Conservation (phyloP, 2,329 filamentous ascomycete genomes). For the Monilinia laxa region DNA sequence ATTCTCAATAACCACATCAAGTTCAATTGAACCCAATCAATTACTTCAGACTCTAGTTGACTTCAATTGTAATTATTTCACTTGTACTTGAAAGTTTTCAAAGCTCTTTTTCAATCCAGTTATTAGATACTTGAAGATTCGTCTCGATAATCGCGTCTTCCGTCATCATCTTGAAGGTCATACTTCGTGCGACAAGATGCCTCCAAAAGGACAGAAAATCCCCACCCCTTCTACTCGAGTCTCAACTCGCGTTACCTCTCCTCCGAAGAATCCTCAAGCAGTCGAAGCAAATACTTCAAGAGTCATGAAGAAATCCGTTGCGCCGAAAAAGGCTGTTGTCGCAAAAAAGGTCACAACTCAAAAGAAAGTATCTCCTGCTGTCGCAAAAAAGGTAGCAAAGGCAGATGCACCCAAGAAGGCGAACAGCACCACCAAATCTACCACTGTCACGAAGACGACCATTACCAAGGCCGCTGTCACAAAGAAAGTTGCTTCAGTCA, state of each 20-base stretch:
- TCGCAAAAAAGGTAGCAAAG: constrained; percentile 19
- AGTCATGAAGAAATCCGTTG: constrained; percentile 11
- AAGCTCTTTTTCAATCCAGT: neutral
- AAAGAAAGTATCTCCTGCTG: constrained; percentile 35
- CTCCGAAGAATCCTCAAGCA: neutral
- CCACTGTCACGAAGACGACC: constrained; percentile 17
- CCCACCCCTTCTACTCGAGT: constrained; percentile 19
- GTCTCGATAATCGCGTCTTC: constrained; percentile 12
- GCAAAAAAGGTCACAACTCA: constrained; percentile 19
- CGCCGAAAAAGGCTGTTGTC: constrained; percentile 15
- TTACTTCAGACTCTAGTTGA: neutral
- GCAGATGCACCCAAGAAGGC: constrained; percentile 11
- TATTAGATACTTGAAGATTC: constrained; percentile 1
- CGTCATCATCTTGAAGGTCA: constrained; percentile 4
- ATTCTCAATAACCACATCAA: neutral
- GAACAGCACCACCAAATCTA: constrained; percentile 6
- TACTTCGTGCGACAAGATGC: constrained; percentile 7
- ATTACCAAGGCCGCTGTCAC: constrained; percentile 3
- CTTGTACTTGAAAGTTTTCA: neutral
- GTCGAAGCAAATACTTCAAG: constrained; percentile 14
- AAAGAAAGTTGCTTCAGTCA: constrained; percentile 12
- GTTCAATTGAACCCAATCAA: neutral
- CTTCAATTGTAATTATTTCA: neutral
- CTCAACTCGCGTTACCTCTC: constrained; percentile 13
- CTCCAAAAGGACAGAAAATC: constrained; percentile 10